Conservation (phyloP, 129 eudicot species). For the Centaurea solstitialis region DNA sequence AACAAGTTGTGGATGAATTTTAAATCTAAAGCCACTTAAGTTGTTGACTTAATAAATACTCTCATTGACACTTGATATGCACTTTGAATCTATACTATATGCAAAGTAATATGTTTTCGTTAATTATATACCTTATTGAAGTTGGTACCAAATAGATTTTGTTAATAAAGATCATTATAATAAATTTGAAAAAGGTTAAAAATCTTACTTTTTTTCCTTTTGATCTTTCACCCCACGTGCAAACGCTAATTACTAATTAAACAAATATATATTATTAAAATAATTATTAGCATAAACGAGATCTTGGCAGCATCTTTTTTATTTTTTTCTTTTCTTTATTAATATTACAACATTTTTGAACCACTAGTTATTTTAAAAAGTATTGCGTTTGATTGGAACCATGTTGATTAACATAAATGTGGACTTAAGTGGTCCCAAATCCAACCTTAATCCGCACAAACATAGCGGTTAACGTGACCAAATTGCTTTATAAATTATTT, state of each 20-base stretch:
- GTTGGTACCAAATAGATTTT: not conserved
- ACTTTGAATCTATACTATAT: not conserved
- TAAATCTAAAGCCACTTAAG: too few relatives aligned
- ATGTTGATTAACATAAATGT: not conserved
- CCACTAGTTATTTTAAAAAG: not conserved
- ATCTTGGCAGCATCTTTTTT: not conserved
- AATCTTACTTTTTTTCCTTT: too few relatives aligned
- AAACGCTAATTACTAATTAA: not conserved
- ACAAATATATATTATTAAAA: not conserved
- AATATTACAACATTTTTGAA: not conserved
- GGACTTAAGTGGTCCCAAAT: conserved; percentile 25
- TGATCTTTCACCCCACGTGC: conserved; percentile 8
- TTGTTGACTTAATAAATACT: too few relatives aligned
- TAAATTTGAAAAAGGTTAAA: not conserved
- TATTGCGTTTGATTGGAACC: not conserved
- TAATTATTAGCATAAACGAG: not conserved
- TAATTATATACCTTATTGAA: too few relatives aligned
- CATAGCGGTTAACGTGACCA: conserved; percentile 24
- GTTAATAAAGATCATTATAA: not conserved
- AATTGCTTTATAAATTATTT: conserved; percentile 16
- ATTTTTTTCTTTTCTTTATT: too few relatives aligned
- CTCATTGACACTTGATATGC: not conserved
- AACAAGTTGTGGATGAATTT: too few relatives aligned
- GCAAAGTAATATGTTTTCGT: not conserved
- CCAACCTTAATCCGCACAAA: conserved; percentile 27